A percentile compares a stretch with the other conserved stretches of the same genome.
phyloP scores from a whole-genome alignment of 2,329 filamentous ascomycete genomes.

The Plenodomus lindquistii region DNA sequence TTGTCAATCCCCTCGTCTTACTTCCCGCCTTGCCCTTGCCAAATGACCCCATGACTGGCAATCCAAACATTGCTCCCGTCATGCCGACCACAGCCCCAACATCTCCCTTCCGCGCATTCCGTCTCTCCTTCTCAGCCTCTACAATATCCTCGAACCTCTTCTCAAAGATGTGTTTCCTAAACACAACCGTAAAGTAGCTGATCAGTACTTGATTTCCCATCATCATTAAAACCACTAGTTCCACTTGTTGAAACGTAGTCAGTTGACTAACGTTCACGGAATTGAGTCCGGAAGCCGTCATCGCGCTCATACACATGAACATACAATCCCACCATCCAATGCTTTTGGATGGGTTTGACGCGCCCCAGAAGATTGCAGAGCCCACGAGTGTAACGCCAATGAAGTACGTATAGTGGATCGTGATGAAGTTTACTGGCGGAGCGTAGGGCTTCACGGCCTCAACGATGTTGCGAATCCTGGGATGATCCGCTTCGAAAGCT shows the following conservation, averaged over 20 bases:
- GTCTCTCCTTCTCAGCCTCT: conserved; percentile 21
- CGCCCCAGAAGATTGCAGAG: conserved; percentile 26
- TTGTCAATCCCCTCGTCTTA: conserved; percentile 7
- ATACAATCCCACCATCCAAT: conserved; percentile 28
- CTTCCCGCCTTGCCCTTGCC: conserved; percentile 16
- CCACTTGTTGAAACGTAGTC: too few species aligned
- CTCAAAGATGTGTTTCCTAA: conserved; percentile 27
- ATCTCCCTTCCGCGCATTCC: conserved; percentile 18
- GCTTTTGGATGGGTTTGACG: conserved; percentile 21
- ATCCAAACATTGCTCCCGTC: conserved; percentile 26
- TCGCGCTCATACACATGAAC: conserved; percentile 28
- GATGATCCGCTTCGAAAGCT: conserved; percentile 8
- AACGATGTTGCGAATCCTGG: conserved; percentile 11
- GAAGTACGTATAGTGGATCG: conserved; percentile 27
- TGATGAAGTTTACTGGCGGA: conserved; percentile 28
- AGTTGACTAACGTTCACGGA: too few species aligned
- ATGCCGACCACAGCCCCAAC: conserved; percentile 23
- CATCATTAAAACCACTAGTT: conserved; percentile 25
- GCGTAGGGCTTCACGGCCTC: conserved; percentile 18
- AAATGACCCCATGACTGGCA: conserved; percentile 26
- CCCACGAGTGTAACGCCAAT: conserved; percentile 17
- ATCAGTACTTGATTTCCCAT: conserved; percentile 25
- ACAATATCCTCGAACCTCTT: conserved; percentile 29
- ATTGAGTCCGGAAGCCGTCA: too few species aligned
- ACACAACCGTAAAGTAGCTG: conserved; percentile 24